Base-by-base conservation (phyloP, 306 rosid genomes). In the Quercus cerris region DNA sequence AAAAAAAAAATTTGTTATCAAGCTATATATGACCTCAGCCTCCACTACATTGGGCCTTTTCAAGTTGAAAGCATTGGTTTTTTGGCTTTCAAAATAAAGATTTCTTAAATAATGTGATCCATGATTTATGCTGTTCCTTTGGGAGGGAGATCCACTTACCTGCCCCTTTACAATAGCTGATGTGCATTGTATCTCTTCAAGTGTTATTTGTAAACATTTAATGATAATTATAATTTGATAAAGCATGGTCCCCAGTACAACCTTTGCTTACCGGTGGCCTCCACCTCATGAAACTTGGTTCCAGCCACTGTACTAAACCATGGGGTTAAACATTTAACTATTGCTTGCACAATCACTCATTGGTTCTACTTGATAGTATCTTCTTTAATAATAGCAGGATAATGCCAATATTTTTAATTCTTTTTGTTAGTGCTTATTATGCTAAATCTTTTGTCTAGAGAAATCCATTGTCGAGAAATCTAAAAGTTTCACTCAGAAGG, bases 391-490 rank as follows among this genome's bases (percentile, higher is more conserved):
- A 71, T 27, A 70, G 71, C 17, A 49, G 41, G 71, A 51, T 73
- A 56, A 75, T 70, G 73, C 59, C 73, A 73, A 38, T 61, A 41
- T 56, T 75, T 71, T 78, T 41, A 35, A 33, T 28, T 49, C 54
- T 31, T 57, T 56, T 75, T 70, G 35, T 63, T 31, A 23, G 61
- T 55, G 56, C 78, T 83, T 84, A 22, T 78, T 19, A 33, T 61
- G 10, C 49, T 19, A 64, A 61, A 72, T 46, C 61, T 79, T 75
- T 81, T 76, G 68, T 76, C 74, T 56, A 95, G 99, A 86, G 82
- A 91, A 93, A 88, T 86, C 93, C 74, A 14, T 84, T 4, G 87
- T 90, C n/a, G 90, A 78, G 83, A 92, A 89, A 77, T 84, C 99
- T 54, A 91, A 85, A 85, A 91, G 93, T 78, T 81, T 78, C 71